Percentiles rank a stretch among this genome's conserved stretches.
Conservation (phyloP, 768 basidiomycete species). For the Suillus discolor region DNA sequence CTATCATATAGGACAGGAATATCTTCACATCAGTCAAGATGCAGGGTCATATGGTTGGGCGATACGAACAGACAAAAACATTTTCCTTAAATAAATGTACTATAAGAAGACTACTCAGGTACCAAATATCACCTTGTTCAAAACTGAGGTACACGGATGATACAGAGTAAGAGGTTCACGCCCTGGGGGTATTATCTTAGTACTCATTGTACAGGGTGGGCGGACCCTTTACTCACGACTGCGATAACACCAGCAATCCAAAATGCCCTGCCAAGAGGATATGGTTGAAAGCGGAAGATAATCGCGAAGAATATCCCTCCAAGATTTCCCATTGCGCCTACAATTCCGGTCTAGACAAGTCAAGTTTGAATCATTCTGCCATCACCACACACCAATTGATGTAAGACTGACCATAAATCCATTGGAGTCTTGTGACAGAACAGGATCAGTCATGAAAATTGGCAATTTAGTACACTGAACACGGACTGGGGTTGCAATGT, state of each 20-base stretch:
- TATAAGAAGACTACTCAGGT: neutral
- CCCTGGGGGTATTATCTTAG: constrained; percentile 11
- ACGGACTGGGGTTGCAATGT: constrained; percentile 47
- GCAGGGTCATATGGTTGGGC: neutral
- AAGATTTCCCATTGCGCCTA: constrained; percentile 41
- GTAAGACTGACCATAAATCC: constrained; percentile 35
- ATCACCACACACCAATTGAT: neutral
- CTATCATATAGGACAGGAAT: neutral
- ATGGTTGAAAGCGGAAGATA: constrained; percentile 47
- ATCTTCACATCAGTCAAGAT: neutral
- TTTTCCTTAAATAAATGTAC: neutral
- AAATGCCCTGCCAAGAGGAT: constrained; percentile 43
- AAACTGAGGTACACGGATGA: constrained; percentile 19
- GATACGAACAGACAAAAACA: neutral
- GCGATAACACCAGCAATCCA: constrained; percentile 49
- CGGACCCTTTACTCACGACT: constrained; percentile 25
- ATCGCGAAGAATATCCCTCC: constrained; percentile 53
- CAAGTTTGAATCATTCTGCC: neutral
- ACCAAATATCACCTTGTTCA: neutral
- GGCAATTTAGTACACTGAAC: constrained; percentile 13
- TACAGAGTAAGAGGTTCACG: constrained; percentile 20
- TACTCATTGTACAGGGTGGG: neutral
- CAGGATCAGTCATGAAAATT: neutral
- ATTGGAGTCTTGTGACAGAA: constrained; percentile 24
- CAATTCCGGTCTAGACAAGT: constrained; percentile 36